phyloP scores from a whole-genome alignment of 495 filamentous ascomycete genomes.

The Lasiosphaeria hispida region DNA sequence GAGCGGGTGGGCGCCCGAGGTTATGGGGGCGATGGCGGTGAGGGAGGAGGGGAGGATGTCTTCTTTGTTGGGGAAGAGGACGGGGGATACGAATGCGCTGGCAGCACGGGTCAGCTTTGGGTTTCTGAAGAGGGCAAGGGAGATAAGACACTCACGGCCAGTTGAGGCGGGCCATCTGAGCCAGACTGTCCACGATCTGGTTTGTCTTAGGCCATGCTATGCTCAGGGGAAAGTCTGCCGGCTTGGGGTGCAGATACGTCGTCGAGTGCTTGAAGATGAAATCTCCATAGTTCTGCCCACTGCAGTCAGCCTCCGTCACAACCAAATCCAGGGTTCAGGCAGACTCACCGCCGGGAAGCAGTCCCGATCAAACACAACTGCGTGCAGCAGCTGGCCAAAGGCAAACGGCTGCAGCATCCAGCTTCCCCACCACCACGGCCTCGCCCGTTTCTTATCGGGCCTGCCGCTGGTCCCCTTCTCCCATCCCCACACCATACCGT shows the following conservation, averaged over 20 bases:
- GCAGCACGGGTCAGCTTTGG: constrained; percentile 39
- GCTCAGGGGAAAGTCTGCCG: constrained; percentile 61
- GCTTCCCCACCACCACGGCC: constrained; percentile 89
- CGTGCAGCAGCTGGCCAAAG: constrained; percentile 85
- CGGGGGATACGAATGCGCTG: constrained; percentile 71
- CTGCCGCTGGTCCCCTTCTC: constrained; percentile 32
- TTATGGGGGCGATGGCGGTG: constrained; percentile 68
- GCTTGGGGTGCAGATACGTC: constrained; percentile 73
- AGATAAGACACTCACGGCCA: constrained; percentile 68
- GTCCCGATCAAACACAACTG: constrained; percentile 89
- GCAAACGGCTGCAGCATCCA: constrained; percentile 95
- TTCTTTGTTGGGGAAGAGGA: constrained; percentile 70
- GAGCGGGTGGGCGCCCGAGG: constrained; percentile 77
- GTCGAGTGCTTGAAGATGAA: constrained; percentile 72
- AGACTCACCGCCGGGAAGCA: constrained; percentile 61
- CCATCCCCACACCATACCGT: constrained; percentile 71
- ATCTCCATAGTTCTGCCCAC: constrained; percentile 57
- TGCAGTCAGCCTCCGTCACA: constrained; percentile 5
- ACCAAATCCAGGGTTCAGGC: not conserved
- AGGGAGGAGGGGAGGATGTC: constrained; percentile 65
- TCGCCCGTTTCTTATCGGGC: constrained; percentile 39
- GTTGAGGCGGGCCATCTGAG: constrained; percentile 71
- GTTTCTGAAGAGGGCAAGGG: constrained; percentile 1
- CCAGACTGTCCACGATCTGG: constrained; percentile 77
- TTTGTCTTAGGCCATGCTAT: constrained; percentile 73